A percentile compares a stretch with the other conserved stretches of the same genome.
Evolutionary conservation across 208 protist species (phyloP).

Genomic region (Entamoeba histolytica): DNA sequence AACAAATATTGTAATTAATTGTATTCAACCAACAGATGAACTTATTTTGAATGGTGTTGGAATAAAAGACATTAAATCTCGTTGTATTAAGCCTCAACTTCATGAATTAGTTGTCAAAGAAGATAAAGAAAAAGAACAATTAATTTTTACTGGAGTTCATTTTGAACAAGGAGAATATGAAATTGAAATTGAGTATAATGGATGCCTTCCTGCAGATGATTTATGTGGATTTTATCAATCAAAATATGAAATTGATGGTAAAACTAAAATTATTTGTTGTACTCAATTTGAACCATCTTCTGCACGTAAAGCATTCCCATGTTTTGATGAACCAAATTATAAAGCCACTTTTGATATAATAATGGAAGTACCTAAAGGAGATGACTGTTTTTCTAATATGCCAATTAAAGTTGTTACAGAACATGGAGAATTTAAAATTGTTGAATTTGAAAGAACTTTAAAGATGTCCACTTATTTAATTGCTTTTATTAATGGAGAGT

Average conservation of each 20-base stretch:
- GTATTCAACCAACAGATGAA: neutral
- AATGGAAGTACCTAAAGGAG: neutral
- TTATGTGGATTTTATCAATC: neutral
- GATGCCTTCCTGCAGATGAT: neutral
- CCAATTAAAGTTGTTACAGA: neutral
- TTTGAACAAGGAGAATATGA: neutral
- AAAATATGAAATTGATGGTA: neutral
- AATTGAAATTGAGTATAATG: neutral
- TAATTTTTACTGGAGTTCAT: neutral
- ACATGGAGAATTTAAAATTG: neutral
- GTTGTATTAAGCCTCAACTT: too few species aligned
- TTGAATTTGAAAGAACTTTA: slow-evolving; percentile 51
- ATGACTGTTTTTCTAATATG: slow-evolving; percentile 19
- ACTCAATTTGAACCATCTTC: slow-evolving; percentile 26
- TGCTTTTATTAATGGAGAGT: slow-evolving; percentile 67
- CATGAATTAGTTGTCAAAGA: neutral
- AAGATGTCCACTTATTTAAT: slow-evolving; percentile 79
- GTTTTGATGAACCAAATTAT: slow-evolving; percentile 8
- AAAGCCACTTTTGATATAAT: slow-evolving; percentile 22
- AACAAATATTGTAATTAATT: neutral
- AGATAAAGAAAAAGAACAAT: neutral
- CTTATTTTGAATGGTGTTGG: neutral
- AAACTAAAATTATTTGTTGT: neutral
- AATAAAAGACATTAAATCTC: neutral
- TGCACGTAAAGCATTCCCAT: slow-evolving; percentile 13